phyloP scores from a whole-genome alignment of 2,329 filamentous ascomycete species.

The Lasiodiplodia gonubiensis region DNA sequence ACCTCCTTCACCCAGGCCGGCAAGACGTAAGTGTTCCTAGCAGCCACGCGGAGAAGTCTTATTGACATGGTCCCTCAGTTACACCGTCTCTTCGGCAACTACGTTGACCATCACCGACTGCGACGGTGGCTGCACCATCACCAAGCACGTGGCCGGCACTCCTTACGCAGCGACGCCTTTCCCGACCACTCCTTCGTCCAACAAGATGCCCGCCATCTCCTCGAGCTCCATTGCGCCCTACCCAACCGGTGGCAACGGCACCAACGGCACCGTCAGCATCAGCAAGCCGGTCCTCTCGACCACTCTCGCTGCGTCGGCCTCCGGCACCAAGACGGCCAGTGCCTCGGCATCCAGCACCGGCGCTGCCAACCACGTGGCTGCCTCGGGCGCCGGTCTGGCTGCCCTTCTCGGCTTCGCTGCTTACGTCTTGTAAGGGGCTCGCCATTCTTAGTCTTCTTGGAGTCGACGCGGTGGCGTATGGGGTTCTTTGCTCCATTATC shows the following conservation, averaged over 20 bases:
- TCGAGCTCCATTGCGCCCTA: slow-evolving; percentile 14
- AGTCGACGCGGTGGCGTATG: slow-evolving; percentile 16
- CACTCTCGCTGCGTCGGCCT: background rate
- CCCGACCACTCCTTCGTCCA: background rate
- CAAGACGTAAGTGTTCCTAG: slow-evolving; percentile 33
- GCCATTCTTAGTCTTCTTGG: slow-evolving; percentile 20
- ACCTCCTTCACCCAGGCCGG: slow-evolving; percentile 38
- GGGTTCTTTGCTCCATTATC: background rate
- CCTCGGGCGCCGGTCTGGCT: slow-evolving; percentile 58
- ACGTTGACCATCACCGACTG: slow-evolving; percentile 40
- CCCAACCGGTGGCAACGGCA: slow-evolving; percentile 29
- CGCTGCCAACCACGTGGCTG: slow-evolving; percentile 56
- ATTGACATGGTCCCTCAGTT: slow-evolving; percentile 25
- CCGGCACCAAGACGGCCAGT: slow-evolving; percentile 2
- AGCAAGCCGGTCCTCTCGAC: slow-evolving; percentile 6
- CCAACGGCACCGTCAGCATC: slow-evolving; percentile 28
- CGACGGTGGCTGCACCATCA: slow-evolving; percentile 31
- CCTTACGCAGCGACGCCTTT: background rate
- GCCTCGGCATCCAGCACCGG: slow-evolving; percentile 46
- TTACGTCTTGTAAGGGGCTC: slow-evolving; percentile 46
- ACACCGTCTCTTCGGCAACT: slow-evolving; percentile 42
- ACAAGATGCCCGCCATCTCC: slow-evolving; percentile 27
- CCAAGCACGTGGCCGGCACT: slow-evolving; percentile 32
- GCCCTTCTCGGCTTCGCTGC: slow-evolving; percentile 58
- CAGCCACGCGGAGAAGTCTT: background rate